Evolutionary conservation across 2,329 filamentous ascomycete species (phyloP), one percentile per base, ranked within the genome.

Genomic region (Penicillium rolfsii): DNA sequence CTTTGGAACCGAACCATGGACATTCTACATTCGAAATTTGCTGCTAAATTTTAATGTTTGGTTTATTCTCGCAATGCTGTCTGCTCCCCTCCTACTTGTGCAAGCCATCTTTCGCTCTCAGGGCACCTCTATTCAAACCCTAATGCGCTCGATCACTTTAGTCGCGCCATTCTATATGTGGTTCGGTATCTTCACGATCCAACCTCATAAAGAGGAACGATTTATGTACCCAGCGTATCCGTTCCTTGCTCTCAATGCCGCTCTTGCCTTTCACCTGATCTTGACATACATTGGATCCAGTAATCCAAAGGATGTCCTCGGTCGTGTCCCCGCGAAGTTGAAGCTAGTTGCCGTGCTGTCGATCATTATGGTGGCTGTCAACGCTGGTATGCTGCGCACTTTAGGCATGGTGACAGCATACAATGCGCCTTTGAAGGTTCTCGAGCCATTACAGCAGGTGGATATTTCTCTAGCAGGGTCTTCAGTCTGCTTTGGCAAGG

Each of bases 171-270:
- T 98, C 77, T 99, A 98, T 74, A 84, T 97, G 73, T 99, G 95
- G 95, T 84, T 99, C 30, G 85, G 79, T 3, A 95, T 98, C 64
- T 98, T 99, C 79, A 94, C 91, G 0, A 74, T 90, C 8, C 95
- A 99, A 74, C 91, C 95, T 16, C 95, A 99, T 79, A 99, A 99
- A 73, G 95, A 99, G 75, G 95, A 99, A 78, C 85, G 95, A 6
- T 99, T 99, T 81, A 98, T 99, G 93, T 99, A 97, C 71, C 95
- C 95, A 0, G 91, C 87, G 2, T 99, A 99, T 71, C 95, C 95
- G 0, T 92, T 94, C 64, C 82, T 99, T 40, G 90, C 91, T 0
- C 82, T 99, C 38, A 97, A 97, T 71, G 93, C 93, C 2, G 91
- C 94, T 8, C 85, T 97, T 56, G 86, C 91, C 4, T 80, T 96